Conservation (phyloP, 2,329 filamentous ascomycete species). For the Talaromyces verruculosus region DNA sequence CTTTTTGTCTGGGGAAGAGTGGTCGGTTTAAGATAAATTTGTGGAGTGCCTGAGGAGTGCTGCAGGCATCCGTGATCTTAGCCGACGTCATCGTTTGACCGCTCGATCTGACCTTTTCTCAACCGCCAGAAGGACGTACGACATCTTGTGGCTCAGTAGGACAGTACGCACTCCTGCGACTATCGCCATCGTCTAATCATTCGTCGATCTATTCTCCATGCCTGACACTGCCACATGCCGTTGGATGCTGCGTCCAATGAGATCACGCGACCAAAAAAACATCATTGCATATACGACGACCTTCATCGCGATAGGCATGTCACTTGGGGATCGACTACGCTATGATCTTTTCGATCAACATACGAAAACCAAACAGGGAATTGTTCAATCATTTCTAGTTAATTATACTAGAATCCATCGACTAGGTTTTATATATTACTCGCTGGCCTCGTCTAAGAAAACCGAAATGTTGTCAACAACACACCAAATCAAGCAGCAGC, state of each 20-base stretch:
- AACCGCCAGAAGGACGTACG: neutral
- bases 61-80: conserved; percentile 5
- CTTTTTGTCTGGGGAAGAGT: neutral
- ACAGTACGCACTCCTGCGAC: neutral
- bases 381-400: neutral
- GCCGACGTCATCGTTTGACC: conserved; percentile 11
- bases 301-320: neutral
- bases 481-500: conserved; percentile 7
- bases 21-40: neutral
- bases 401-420: neutral
- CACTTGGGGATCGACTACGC: conserved; percentile 1
- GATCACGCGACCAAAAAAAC: neutral
- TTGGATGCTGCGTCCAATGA: conserved; percentile 6
- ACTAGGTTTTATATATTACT: neutral
- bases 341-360: neutral
- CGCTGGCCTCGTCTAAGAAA: neutral
- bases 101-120: neutral
- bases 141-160: neutral
- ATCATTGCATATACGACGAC: neutral
- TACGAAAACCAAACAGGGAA: neutral
- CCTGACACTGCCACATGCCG: conserved; percentile 5
- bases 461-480: neutral
- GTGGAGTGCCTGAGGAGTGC: conserved; percentile 3
- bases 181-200: neutral
- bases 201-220: neutral